Evolutionary conservation across 768 basidiomycete species (phyloP), one percentile per base, ranked within the genome.

Genomic region (Naganishia vishniacii): DNA sequence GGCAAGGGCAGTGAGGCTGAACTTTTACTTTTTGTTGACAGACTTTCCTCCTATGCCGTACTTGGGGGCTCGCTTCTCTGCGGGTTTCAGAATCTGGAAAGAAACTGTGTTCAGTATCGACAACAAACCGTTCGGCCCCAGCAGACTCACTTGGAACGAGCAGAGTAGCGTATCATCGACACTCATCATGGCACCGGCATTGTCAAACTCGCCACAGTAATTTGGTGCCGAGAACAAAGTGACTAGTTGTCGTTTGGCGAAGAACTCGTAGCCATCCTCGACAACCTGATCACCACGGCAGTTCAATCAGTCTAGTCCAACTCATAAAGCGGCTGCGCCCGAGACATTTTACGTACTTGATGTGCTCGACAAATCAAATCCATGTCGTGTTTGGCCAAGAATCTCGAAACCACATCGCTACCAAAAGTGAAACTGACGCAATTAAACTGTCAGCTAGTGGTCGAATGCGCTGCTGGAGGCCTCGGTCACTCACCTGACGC

Each of bases 101-200:
- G 32, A 29, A 1, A 34, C 26, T 7, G 40, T 25, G 34, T 32
- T 65, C 25, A 59, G 23, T 13, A 16, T 2, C 20, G 7, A 9
- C 6, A 31, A 3, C 16, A 34, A 61, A 59, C 62, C 44, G 47
- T 65, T n/a, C 31, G 32, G 5, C 26, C 12, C 41, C 59, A 29
- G 32, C 41, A 40, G 62, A 58, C 82, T 65, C 68, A 93, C 91
- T 80, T 97, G 94, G 90, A 98, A 97, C 8, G 93, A 97, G 80
- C 94, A 97, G 68, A 98, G 78, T 69, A 98, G 78, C 9, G 94
- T 95, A 80, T 97, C 94, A 72, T 97, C 94, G 45, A 99, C 94
- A 73, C 89, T 92, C 94, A 98, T 99, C 94, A 99, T 99, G 34
- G 94, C 94, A 40, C 94, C 94, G 4, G 94, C 93, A 78, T 99